A percentile compares a stretch with the other conserved stretches of the same genome.
Conservation (phyloP, 805 yeast species). For the Spathaspora sp. region DNA sequence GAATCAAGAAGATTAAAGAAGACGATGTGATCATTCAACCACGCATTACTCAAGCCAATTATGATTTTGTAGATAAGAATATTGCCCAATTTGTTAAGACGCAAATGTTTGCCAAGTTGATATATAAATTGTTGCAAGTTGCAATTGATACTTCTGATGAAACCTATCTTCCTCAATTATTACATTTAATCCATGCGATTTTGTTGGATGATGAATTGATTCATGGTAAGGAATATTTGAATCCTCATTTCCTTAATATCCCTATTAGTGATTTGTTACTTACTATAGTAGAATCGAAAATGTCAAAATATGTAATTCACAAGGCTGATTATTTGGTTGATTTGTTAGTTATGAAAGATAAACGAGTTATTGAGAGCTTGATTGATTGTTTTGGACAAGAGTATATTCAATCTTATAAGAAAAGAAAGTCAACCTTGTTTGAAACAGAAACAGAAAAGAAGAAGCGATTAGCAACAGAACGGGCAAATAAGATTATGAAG, state of each 20-base stretch:
- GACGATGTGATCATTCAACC: slow-evolving; percentile 52
- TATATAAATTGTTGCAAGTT: slow-evolving; percentile 54
- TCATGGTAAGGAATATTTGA: slow-evolving; percentile 37
- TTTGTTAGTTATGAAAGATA: slow-evolving; percentile 45
- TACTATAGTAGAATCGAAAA: slow-evolving; percentile 45
- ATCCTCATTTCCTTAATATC: slow-evolving; percentile 46
- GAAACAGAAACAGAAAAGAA: slow-evolving; percentile 57
- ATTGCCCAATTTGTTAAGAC: slow-evolving; percentile 53
- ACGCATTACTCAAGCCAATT: slow-evolving; percentile 23
- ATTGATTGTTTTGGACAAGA: slow-evolving; percentile 55
- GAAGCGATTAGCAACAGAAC: slow-evolving; percentile 55
- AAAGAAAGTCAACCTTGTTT: slow-evolving; percentile 33
- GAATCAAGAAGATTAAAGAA: slow-evolving; percentile 28
- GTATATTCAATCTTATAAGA: slow-evolving; percentile 47
- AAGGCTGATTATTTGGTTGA: slow-evolving; percentile 61
- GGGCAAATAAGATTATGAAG: slow-evolving; percentile 58
- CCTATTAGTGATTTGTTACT: slow-evolving; percentile 58
- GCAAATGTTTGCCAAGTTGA: slow-evolving; percentile 49
- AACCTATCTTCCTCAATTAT: slow-evolving; percentile 52
- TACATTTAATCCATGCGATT: slow-evolving; percentile 69
- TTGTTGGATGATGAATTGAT: slow-evolving; percentile 46
- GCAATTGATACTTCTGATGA: slow-evolving; percentile 51
- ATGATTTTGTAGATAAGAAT: slow-evolving; percentile 29
- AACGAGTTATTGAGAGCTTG: slow-evolving; percentile 47
- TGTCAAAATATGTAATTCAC: slow-evolving; percentile 44